A percentile compares a stretch with the other conserved stretches of the same genome.
These are phyloP conservation scores for Vanderwaltozyma verrucispora DNA, from an alignment of 805 yeast genomes.

Conservation along the genomic window DNA sequence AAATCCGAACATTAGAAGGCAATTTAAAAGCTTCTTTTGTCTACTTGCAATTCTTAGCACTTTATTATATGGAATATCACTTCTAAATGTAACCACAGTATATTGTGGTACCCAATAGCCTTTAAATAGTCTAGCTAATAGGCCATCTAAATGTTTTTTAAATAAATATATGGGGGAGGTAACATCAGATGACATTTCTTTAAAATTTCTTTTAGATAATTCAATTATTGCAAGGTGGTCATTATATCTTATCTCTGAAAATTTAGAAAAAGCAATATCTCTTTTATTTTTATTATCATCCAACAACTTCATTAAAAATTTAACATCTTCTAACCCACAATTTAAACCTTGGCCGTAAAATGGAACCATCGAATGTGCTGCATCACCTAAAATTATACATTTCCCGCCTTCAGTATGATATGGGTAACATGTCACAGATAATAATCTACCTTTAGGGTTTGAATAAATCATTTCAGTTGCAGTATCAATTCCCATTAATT, in stretches of 20 bases:
- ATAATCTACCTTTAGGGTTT: conserved; percentile 68
- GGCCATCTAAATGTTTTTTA: conserved; percentile 58
- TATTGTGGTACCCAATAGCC: conserved; percentile 76
- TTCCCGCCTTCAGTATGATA: conserved; percentile 51
- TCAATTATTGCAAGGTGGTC: conserved; percentile 71
- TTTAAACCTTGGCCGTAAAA: conserved; percentile 97
- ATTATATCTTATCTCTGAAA: conserved; percentile 44
- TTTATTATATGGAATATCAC: conserved; percentile 65
- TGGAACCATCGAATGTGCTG: conserved; percentile 97
- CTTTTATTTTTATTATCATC: conserved; percentile 33
- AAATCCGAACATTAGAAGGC: conserved; percentile 8
- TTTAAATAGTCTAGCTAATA: conserved; percentile 47
- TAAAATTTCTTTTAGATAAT: conserved; percentile 70
- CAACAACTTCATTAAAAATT: conserved; percentile 46
- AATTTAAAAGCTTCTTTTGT: conserved; percentile 42
- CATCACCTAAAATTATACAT: conserved; percentile 74
- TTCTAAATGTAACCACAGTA: conserved; percentile 85
- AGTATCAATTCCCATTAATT: conserved; percentile 49
- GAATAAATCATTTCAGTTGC: conserved; percentile 40
- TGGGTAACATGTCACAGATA: conserved; percentile 61
- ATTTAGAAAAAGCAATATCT: conserved; percentile 40
- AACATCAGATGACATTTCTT: conserved; percentile 81
- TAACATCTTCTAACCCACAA: conserved; percentile 88
- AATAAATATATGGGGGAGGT: conserved; percentile 47
- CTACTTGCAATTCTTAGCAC: conserved; percentile 47